Base-by-base conservation (phyloP, 129 eudicot genomes). In the Flaveria brownii region DNA sequence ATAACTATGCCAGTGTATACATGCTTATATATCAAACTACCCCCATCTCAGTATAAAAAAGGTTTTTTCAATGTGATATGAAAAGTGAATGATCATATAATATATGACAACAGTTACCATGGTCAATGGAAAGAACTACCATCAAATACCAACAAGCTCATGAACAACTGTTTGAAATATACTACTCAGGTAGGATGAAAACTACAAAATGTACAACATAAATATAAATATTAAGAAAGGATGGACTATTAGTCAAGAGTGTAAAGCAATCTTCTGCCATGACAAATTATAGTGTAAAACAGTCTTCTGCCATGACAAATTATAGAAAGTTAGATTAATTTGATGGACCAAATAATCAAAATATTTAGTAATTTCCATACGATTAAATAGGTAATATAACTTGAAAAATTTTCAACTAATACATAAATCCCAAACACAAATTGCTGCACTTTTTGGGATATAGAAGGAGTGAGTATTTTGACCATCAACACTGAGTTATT, bases 401-500 rank as follows among this genome's bases (percentile, higher is more conserved):
- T 28, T 50, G 49, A 28, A 17, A 20, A 7, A 3, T 49, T 49
- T 71, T 14, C 30, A 51, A 71, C 20, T n/a, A 15, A 63, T 26
- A 30, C 43, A 59, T 28, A 72, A 54, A 39, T 3, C 17, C 11
- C 46, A 41, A 54, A 68, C 39, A 54, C 11, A 67, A 54, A 5
- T 67, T 22, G 57, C 18, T 36, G 26, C 56, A 36, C 2, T 8
- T 67, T 67, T 18, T 25, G 10, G 33, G 49, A 46, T 51, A 52
- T 54, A 42, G 4, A 39, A 10, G 43, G 72, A 65, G 13, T 75
- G 9, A 13, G 5, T 36, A 36, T 36, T 36, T 36, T 36, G 54
- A 52, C 60, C 47, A 78, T 78, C 82, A 23, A 60, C 42, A 23
- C 4, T 41, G 62, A 52, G 70, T 59, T 57, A 60, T 14, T 70